Evolutionary conservation across 345 rosid genomes (phyloP).

Genomic region (Combretum micranthum): DNA sequence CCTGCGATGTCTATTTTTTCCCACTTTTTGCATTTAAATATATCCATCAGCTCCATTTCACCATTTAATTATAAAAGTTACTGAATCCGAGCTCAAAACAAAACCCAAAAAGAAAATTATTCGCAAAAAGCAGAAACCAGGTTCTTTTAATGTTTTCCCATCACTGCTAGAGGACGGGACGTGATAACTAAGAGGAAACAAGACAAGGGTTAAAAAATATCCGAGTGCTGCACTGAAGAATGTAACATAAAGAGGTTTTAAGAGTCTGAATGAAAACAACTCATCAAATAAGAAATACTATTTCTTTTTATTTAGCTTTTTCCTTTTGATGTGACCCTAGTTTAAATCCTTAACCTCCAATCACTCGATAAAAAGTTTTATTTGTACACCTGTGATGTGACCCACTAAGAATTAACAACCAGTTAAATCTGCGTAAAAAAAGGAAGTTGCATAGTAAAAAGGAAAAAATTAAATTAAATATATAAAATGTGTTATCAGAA

Average conservation of each 20-base stretch:
- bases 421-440: constrained; percentile 59
- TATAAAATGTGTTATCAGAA: constrained; percentile 4
- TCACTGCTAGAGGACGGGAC: constrained; percentile 4
- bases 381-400: constrained; percentile 91
- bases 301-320: constrained; percentile 7
- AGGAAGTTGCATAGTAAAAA: not conserved
- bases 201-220: not conserved
- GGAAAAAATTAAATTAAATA: constrained; percentile 7
- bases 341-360: constrained; percentile 44
- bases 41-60: no score
- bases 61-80: no score
- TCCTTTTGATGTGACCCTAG: constrained; percentile 41
- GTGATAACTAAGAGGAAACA: constrained; percentile 7
- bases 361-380: constrained; percentile 29
- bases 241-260: not conserved
- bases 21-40: no score
- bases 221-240: not conserved
- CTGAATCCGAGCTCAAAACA: no score
- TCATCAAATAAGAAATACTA: constrained; percentile 2
- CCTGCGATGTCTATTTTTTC: no score
- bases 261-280: not conserved
- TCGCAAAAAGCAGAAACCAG: no score
- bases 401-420: constrained; percentile 80
- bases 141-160: no score
- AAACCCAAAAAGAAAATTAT: no score